Base-by-base conservation (phyloP, 1,284 basidiomycete genomes). In the Exobasidium cylindrosporum region DNA sequence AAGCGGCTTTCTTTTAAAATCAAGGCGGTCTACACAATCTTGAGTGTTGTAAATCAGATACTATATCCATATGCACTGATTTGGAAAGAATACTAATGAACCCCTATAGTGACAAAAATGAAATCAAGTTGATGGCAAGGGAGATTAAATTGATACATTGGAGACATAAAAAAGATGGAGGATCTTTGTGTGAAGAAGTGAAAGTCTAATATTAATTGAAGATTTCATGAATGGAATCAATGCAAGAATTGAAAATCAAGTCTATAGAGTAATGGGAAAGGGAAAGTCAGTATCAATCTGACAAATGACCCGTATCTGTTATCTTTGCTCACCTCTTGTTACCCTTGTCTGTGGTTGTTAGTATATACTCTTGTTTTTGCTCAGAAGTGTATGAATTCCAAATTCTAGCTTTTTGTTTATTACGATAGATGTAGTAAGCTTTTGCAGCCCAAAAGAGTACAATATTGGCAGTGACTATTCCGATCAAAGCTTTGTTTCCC, bases 211-310 rank as follows among this genome's bases (percentile, higher is more conserved):
- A n/a, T n/a, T n/a, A n/a, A n/a, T n/a, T n/a, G n/a, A n/a, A n/a
- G n/a, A n/a, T n/a, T n/a, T n/a, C n/a, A n/a, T n/a, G n/a, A n/a
- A n/a, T n/a, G n/a, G n/a, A n/a, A 40, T 40, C 35, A 72, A 44
- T 72, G 68, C 4, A 68, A 58, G 50, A 72, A 69, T 0, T 63
- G 52, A 4, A 65, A 65, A 54, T 72, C 70, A 3, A 72, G 45
- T 10, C 35, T 40, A 17, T 40, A 17, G 10, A 17, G 7, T 17
- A 7, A 40, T 7, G 35, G 35, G 17, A 17, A 40, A 40, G 17
- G 35, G 17, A 40, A 17, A 40, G 35, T 17, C 10, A 7, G 17
- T 7, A 17, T 40, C 10, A 40, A 17, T 7, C 7, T 40, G 35
- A 40, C 10, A 7, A 10, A 40, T 40, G 35, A 17, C 17, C 35